A percentile compares a stretch with the other conserved stretches of the same genome.
Conservation (phyloP, 1,284 basidiomycete genomes). For the Puccinia polysora region DNA sequence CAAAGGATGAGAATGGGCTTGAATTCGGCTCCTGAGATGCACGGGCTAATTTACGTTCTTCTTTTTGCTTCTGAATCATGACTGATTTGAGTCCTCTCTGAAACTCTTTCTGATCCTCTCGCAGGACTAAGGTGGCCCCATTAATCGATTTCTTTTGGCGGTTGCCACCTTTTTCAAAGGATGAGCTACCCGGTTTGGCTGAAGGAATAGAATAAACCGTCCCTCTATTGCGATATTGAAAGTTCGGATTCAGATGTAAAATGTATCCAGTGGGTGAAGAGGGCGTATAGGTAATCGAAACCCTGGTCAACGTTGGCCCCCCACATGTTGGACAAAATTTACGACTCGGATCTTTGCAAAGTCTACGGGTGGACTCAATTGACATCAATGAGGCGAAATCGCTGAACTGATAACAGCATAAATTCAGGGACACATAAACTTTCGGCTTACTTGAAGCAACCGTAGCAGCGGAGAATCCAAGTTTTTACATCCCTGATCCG, state of each 20-base stretch:
- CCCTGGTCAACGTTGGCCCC: slow-evolving; percentile 81
- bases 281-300: slow-evolving; percentile 70
- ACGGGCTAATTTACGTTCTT: slow-evolving; percentile 67
- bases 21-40: slow-evolving; percentile 58
- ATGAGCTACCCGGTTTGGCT: slow-evolving; percentile 77
- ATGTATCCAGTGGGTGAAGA: slow-evolving; percentile 55
- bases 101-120: slow-evolving; percentile 85
- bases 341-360: slow-evolving; percentile 90
- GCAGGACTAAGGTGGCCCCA: slow-evolving; percentile 64
- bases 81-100: slow-evolving; percentile 71
- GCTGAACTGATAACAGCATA: slow-evolving; percentile 7
- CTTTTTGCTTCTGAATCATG: slow-evolving; percentile 67
- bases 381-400: background rate
- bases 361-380: slow-evolving; percentile 57
- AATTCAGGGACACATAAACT: background rate
- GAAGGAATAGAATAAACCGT: slow-evolving; percentile 89
- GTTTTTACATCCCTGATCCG: slow-evolving; percentile 85
- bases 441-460: slow-evolving; percentile 87
- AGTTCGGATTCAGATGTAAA: slow-evolving; percentile 86
- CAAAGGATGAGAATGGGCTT: slow-evolving; percentile 46
- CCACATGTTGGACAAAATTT: slow-evolving; percentile 98
- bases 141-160: slow-evolving; percentile 39
- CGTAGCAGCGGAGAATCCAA: slow-evolving; percentile 95
- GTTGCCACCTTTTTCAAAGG: slow-evolving; percentile 57
- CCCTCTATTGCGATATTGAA: slow-evolving; percentile 86